Evolutionary conservation across 2,329 filamentous ascomycete genomes (phyloP), one percentile per base, ranked within the genome.

Genomic region (Cercospora berteroae): DNA sequence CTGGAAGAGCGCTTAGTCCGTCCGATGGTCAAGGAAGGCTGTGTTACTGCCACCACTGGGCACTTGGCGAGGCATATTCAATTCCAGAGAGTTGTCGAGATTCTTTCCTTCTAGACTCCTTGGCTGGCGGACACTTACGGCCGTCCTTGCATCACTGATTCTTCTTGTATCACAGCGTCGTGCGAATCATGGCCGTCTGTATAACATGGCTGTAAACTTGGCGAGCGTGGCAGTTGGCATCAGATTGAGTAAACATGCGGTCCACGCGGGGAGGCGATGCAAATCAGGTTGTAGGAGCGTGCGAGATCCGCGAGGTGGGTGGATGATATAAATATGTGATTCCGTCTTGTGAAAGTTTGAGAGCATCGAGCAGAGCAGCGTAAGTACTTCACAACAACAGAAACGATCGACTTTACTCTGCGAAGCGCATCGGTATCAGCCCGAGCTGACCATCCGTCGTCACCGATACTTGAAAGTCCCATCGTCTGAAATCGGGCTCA

Each of bases 201-300:
- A 42, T n/a, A 42, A 5, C 31, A 25, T 48, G 58, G 23, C 58
- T 60, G 36, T 60, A 36, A 60, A 13, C 58, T 60, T 60, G 58
- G 58, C 58, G 33, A 48, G 58, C 31, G 39, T 27, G 58, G 18
- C 18, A 25, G 9, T n/a, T 23, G 8, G 33, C 9, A 20, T n/a
- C 10, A 29, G 20, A 44, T 20, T 8, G 4, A 42, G n/a, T 27
- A 27, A 42, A 27, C 31, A 44, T 44, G 20, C 13, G 18, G 18
- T 33, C 9, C 33, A 60, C 23, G 31, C 29, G 44, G 18, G 18
- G 12, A 48, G 44, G 44, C 18, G 20, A 48, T 48, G 44, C 18
- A 48, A 20, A 6, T 23, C 18, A 18, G 44, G 13, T 12, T 48
- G 42, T 48, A 48, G 18, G 1, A 13, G 10, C n/a, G 4, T 23